Evolutionary conservation across 345 rosid species (phyloP), one percentile per base, ranked within the genome.

Genomic region (Aquilaria yunnanensis): DNA sequence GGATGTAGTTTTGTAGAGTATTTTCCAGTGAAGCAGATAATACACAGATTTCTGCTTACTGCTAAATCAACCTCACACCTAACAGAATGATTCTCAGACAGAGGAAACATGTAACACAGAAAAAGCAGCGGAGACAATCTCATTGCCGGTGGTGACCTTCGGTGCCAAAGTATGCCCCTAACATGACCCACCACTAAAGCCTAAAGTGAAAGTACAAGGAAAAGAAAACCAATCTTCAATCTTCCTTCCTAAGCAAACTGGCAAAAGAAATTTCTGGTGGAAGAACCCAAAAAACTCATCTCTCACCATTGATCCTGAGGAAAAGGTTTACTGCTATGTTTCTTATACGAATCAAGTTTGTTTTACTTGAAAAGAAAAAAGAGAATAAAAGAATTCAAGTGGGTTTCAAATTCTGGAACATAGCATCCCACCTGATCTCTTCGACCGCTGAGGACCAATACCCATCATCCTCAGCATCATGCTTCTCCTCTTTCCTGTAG

Each of bases 351-450:
- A 37, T 37, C 8, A 37, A 37, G 8, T 37, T 12, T 54, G 57
- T 54, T 54, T 54, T 54, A 12, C 6, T 14, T 9, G 2, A 43
- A 9, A 34, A 48, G 11, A 31, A 32, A 47, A 10, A 53, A 9
- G 16, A 60, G 32, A 7, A 16, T 14, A 55, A n/a, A 14, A 14
- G 8, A 53, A 6, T 66, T 84, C 81, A 93, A 55, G 90, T 93
- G 41, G 98, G 98, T 80, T 88, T 93, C 50, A 93, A 64, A 65
- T 93, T 77, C 68, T 93, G 97, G 69, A 93, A 93, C 98, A 93
- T 86, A 1, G 96, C 60, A 72, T 88, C 97, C 98, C 98, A 93
- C 75, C 86, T 84, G 70, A 85, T 76, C 58, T 78, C 92, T 81
- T 84, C 85, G 56, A 75, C 80, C 9, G 71, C 80, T 52, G 75